Percentiles rank a stretch among this genome's conserved stretches.
These are phyloP conservation scores for Backusella morwellensis DNA, from an alignment of 192 early-diverging fungal species.

Conservation along the genomic window DNA sequence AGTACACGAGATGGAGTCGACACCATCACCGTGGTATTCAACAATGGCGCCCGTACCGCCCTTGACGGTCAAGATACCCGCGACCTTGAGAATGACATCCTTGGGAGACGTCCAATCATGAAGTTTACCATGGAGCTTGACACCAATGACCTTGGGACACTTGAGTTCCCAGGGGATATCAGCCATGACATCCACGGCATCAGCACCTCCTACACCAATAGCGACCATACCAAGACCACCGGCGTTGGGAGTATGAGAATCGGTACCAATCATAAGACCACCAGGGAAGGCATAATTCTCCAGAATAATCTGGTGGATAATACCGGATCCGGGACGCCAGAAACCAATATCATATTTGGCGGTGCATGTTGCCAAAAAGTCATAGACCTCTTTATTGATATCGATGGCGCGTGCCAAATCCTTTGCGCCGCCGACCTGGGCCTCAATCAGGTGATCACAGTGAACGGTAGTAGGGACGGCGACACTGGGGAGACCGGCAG, in stretches of 20 bases:
- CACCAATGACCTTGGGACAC: conserved; percentile 96
- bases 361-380: conserved; percentile 80
- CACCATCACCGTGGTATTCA: conserved; percentile 96
- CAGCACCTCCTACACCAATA: conserved; percentile 98
- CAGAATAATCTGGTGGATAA: conserved; percentile 95
- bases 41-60: conserved; percentile 96
- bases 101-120: conserved; percentile 94
- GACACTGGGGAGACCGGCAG: conserved; percentile 80
- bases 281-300: conserved; percentile 99
- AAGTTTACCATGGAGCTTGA: conserved; percentile 84
- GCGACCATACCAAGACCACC: conserved; percentile 97
- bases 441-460: conserved; percentile 98
- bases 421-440: conserved; percentile 75
- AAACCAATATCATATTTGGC: conserved; percentile 95
- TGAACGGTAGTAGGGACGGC: conserved; percentile 93
- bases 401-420: conserved; percentile 84
- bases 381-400: conserved; percentile 92
- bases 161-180: conserved; percentile 99
- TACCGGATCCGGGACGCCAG: conserved; percentile 94
- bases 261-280: conserved; percentile 95
- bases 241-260: conserved; percentile 98
- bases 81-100: conserved; percentile 93
- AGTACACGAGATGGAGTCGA: conserved; percentile 91
- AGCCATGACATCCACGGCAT: conserved; percentile 98
- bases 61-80: conserved; percentile 94